A percentile compares a stretch with the other conserved stretches of the same genome.
Conservation (phyloP, 768 basidiomycete genomes). For the Leccinum uliginosum region DNA sequence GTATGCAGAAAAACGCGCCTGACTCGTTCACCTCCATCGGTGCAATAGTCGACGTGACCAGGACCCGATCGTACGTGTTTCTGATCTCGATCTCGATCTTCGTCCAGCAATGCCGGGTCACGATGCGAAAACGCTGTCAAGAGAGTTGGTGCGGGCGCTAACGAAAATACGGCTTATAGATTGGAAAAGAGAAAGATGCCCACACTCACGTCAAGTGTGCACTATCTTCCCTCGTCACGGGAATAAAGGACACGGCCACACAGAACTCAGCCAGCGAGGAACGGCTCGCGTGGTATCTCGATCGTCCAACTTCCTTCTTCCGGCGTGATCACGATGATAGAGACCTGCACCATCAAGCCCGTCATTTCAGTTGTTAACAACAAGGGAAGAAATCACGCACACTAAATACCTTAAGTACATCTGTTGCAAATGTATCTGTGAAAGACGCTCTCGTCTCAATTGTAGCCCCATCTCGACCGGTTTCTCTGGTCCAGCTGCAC, state of each 20-base stretch:
- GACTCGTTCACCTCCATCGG: constrained; percentile 74
- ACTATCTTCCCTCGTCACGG: constrained; percentile 44
- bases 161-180: background rate
- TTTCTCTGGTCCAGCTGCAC: constrained; percentile 1
- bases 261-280: constrained; percentile 56
- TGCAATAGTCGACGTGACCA: constrained; percentile 73
- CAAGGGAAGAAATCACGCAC: constrained; percentile 35
- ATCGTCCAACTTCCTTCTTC: constrained; percentile 53
- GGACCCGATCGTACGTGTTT: constrained; percentile 65
- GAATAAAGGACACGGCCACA: constrained; percentile 49
- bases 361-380: background rate
- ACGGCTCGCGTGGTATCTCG: constrained; percentile 48
- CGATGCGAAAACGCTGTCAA: constrained; percentile 55
- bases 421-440: constrained; percentile 52
- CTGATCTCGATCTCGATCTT: constrained; percentile 65
- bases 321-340: constrained; percentile 42
- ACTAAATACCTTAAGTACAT: constrained; percentile 45
- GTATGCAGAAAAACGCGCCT: constrained; percentile 37
- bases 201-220: constrained; percentile 46
- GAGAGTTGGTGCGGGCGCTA: constrained; percentile 45
- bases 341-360: constrained; percentile 19
- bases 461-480: constrained; percentile 23
- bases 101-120: constrained; percentile 74
- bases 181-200: background rate
- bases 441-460: constrained; percentile 52